These are phyloP conservation scores for Acanthamoeba sp. DNA, from an alignment of 208 protist genomes.

Conservation along the genomic window DNA sequence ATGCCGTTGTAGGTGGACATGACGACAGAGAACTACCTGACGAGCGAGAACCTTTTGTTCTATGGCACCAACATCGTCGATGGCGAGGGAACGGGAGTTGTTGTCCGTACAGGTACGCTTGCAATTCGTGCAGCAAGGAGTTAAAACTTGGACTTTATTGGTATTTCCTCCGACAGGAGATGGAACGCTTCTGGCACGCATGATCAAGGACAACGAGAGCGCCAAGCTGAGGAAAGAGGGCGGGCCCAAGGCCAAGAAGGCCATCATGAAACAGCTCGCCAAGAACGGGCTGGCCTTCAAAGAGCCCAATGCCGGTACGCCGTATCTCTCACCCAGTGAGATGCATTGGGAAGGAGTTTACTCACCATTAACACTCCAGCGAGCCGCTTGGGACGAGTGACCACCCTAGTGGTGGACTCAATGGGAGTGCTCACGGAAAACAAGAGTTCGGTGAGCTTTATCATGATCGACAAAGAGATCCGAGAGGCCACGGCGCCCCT, in stretches of 20 bases:
- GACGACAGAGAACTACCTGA: conserved; percentile 55
- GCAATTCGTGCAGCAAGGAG: no score
- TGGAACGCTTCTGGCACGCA: conserved; percentile 43
- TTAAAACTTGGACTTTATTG: no score
- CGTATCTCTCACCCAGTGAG: neutral
- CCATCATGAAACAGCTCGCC: conserved; percentile 49
- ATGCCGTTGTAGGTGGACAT: neutral
- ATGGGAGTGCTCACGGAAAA: conserved; percentile 48
- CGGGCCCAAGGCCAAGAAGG: conserved; percentile 66
- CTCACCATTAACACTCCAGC: neutral
- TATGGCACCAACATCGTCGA: conserved; percentile 46
- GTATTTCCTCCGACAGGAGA: no score
- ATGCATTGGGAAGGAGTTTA: no score
- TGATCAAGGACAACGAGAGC: conserved; percentile 64
- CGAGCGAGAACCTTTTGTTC: conserved; percentile 59
- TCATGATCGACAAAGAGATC: conserved; percentile 46
- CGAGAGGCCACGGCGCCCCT: neutral
- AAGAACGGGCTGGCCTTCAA: conserved; percentile 67
- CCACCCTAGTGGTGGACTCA: conserved; percentile 42
- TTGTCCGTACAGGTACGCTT: conserved; percentile 12
- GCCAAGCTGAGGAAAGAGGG: conserved; percentile 43
- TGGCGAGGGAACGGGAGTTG: conserved; percentile 10
- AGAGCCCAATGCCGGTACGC: conserved; percentile 32
- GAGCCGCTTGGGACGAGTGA: conserved; percentile 22
- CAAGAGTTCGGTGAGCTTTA: conserved; percentile 50